Percentiles rank a stretch among this genome's conserved stretches.
These are phyloP conservation scores for Vinca minor DNA, from an alignment of 257 asterid species.

Conservation along the genomic window DNA sequence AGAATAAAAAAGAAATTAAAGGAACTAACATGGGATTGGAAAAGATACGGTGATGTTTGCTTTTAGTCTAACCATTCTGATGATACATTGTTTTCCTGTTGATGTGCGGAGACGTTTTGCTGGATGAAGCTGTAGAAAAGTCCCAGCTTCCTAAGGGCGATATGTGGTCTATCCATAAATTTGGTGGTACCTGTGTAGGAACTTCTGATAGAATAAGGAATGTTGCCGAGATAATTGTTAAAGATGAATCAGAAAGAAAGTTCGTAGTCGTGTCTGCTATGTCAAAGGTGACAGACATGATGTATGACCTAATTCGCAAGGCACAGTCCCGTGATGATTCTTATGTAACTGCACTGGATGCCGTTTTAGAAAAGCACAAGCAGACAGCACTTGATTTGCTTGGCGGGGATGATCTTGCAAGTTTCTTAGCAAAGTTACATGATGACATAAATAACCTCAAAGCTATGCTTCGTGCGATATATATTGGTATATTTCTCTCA, in stretches of 20 bases:
- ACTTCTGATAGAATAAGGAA: slow-evolving; percentile 73
- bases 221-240: slow-evolving; percentile 70
- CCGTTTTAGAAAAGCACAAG: slow-evolving; percentile 75
- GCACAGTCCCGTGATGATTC: slow-evolving; percentile 79
- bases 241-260: slow-evolving; percentile 66
- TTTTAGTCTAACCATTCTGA: slow-evolving; percentile 5
- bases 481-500: slow-evolving; percentile 48
- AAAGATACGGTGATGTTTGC: neutral
- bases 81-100: slow-evolving; percentile 1
- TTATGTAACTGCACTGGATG: slow-evolving; percentile 54
- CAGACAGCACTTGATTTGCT: slow-evolving; percentile 71
- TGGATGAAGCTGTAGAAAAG: slow-evolving; percentile 47
- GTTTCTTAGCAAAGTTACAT: slow-evolving; percentile 53
- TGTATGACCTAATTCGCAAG: slow-evolving; percentile 79
- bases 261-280: slow-evolving; percentile 91
- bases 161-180: slow-evolving; percentile 90
- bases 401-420: slow-evolving; percentile 59
- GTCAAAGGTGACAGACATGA: slow-evolving; percentile 98
- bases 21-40: neutral
- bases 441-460: slow-evolving; percentile 73
- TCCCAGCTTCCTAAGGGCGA: slow-evolving; percentile 69
- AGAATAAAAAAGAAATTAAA: neutral
- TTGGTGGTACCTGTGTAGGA: slow-evolving; percentile 98
- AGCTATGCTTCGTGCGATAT: slow-evolving; percentile 90
- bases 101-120: slow-evolving; percentile 29